A percentile compares a stretch with the other conserved stretches of the same genome.
These are phyloP conservation scores for Neostapfia colusana DNA, from an alignment of 176 grass and related monocot species.

Conservation along the genomic window DNA sequence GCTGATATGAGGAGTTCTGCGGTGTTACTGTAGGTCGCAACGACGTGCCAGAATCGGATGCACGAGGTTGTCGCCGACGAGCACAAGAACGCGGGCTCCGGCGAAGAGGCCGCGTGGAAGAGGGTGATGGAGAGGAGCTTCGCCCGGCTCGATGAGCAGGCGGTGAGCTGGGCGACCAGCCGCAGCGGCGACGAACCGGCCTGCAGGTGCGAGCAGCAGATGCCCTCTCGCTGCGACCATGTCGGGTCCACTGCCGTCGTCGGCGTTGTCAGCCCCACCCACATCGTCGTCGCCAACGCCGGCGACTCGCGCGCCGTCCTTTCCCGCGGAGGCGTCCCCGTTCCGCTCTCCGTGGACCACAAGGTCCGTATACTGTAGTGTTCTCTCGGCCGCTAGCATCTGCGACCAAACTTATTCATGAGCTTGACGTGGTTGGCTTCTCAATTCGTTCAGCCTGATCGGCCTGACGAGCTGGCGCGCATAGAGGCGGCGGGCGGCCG, in stretches of 20 bases:
- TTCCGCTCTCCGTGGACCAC: constrained; percentile 79
- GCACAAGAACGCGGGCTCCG: constrained; percentile 9
- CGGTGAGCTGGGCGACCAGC: constrained; percentile 41
- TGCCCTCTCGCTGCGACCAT: constrained; percentile 72
- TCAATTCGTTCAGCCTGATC: constrained; percentile 65
- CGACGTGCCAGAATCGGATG: constrained; percentile 67
- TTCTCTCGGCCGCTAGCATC: not conserved
- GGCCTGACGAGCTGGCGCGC: constrained; percentile 83
- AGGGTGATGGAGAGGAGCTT: constrained; percentile 80
- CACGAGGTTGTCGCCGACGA: constrained; percentile 70
- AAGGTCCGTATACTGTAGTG: constrained; percentile 44
- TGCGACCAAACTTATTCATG: not conserved
- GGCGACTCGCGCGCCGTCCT: constrained; percentile 91
- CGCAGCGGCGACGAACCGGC: constrained; percentile 40
- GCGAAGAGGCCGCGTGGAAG: constrained; percentile 46
- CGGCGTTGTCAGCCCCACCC: constrained; percentile 52
- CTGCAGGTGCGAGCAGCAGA: constrained; percentile 79
- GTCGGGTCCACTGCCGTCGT: constrained; percentile 90
- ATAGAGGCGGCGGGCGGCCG: constrained; percentile 82
- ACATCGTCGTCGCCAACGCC: constrained; percentile 73
- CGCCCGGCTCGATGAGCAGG: constrained; percentile 64
- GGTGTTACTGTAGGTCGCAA: constrained; percentile 59
- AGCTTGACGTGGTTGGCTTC: not conserved
- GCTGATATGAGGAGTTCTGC: constrained; percentile 25
- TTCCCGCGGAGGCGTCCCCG: constrained; percentile 56